Evolutionary conservation across 805 yeast species (phyloP).

Genomic region (Hanseniaspora mollemarum): DNA sequence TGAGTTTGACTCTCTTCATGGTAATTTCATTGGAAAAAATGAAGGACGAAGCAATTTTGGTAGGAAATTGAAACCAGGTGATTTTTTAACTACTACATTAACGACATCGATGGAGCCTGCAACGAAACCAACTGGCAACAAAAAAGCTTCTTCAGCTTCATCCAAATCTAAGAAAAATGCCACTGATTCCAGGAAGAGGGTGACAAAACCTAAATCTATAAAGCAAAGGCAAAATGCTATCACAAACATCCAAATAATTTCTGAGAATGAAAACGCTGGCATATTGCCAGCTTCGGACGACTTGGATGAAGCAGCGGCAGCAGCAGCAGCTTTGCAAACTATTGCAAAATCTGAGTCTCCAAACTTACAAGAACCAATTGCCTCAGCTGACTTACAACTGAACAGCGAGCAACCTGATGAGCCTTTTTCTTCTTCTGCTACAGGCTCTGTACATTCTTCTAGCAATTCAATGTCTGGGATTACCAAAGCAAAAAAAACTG

Average conservation of each 20-base stretch:
- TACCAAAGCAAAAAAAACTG: background rate
- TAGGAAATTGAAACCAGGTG: conserved; percentile 12
- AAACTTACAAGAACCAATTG: background rate
- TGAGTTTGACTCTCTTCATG: conserved; percentile 7
- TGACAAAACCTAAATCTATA: background rate
- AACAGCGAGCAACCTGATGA: background rate
- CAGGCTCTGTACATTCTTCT: background rate
- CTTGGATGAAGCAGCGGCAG: background rate
- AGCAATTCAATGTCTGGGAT: background rate
- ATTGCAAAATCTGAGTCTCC: conserved; percentile 15
- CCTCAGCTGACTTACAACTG: background rate
- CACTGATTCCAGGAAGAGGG: background rate
- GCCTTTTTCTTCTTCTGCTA: background rate
- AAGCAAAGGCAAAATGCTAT: background rate
- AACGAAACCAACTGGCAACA: background rate
- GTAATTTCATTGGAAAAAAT: background rate
- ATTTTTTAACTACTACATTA: conserved; percentile 13
- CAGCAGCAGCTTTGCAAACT: conserved; percentile 12
- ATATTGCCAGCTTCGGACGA: background rate
- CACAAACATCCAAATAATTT: background rate
- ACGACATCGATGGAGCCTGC: conserved; percentile 15
- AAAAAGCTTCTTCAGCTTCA: background rate
- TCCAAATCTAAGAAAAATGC: background rate
- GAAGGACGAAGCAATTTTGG: conserved; percentile 1
- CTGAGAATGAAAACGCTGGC: background rate